Evolutionary conservation across 2,329 filamentous ascomycete genomes (phyloP).

Genomic region (Ambrosiella cleistominuta): DNA sequence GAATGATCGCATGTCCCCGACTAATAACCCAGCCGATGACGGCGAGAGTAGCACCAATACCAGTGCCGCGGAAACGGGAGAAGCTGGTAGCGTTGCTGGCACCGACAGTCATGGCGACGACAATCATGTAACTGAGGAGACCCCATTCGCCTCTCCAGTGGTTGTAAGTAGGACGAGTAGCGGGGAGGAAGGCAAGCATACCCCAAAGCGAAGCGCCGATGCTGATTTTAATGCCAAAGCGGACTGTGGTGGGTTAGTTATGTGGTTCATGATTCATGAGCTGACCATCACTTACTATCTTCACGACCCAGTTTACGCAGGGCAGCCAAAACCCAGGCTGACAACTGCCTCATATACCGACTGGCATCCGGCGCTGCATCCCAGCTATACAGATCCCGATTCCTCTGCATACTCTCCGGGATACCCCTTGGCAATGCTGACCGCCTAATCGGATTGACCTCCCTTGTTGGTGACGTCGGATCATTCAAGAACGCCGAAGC

Average conservation of each 20-base stretch:
- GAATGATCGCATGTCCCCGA: slow-evolving; percentile 51
- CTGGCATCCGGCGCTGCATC: slow-evolving; percentile 33
- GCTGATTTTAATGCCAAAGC: slow-evolving; percentile 84
- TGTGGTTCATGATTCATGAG: no score
- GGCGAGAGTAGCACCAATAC: slow-evolving; percentile 61
- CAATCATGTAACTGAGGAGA: slow-evolving; percentile 89
- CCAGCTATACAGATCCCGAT: slow-evolving; percentile 38
- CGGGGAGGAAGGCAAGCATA: slow-evolving; percentile 66
- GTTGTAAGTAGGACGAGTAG: slow-evolving; percentile 62
- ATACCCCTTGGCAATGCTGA: slow-evolving; percentile 36
- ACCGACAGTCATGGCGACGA: slow-evolving; percentile 93
- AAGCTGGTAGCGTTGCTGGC: slow-evolving; percentile 86
- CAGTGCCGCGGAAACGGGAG: slow-evolving; percentile 71
- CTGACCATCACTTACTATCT: slow-evolving; percentile 25
- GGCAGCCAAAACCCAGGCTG: slow-evolving; percentile 28
- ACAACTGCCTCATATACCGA: slow-evolving; percentile 25
- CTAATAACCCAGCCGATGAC: slow-evolving; percentile 63
- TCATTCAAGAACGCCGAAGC: slow-evolving; percentile 9
- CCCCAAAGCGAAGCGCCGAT: slow-evolving; percentile 79
- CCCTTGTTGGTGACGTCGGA: background rate
- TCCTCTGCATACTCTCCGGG: slow-evolving; percentile 32
- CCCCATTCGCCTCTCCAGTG: slow-evolving; percentile 96
- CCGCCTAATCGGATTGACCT: slow-evolving; percentile 11
- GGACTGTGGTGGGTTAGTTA: slow-evolving; percentile 21
- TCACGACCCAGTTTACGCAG: slow-evolving; percentile 34